These are phyloP conservation scores for Ricinus communis DNA, from an alignment of 345 rosid species.

Conservation along the genomic window DNA sequence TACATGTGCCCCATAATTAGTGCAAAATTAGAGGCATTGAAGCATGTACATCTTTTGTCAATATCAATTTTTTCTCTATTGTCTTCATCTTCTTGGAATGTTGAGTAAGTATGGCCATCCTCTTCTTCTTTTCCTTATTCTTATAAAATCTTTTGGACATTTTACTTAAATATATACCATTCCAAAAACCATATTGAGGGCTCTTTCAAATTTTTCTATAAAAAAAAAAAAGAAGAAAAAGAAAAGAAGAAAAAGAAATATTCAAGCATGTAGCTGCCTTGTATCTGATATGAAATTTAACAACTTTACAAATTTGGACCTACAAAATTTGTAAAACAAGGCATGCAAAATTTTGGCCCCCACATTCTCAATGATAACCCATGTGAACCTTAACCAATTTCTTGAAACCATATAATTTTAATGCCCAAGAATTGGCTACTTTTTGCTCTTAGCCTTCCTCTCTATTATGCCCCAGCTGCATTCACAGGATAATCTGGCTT, in stretches of 20 bases:
- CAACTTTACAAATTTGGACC: too few species aligned
- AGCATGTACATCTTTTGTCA: neutral
- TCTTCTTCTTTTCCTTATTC: too few species aligned
- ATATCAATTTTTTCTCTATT: neutral
- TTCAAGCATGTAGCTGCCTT: too few species aligned
- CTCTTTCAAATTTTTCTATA: too few species aligned
- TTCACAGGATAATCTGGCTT: slow-evolving; percentile 21
- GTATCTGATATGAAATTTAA: too few species aligned
- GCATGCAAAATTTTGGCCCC: neutral
- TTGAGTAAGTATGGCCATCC: neutral
- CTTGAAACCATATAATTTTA: slow-evolving; percentile 4
- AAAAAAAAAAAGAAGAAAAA: too few species aligned
- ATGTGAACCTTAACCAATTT: slow-evolving; percentile 18
- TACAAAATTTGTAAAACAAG: neutral
- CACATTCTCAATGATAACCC: slow-evolving; percentile 16
- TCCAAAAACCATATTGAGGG: too few species aligned
- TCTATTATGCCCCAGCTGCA: slow-evolving; percentile 4
- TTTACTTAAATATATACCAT: too few species aligned
- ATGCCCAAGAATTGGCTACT: slow-evolving; percentile 9
- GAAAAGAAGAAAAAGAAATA: too few species aligned
- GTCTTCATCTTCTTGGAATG: neutral
- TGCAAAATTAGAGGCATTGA: neutral
- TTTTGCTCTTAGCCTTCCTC: slow-evolving; percentile 2
- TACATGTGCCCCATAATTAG: neutral
- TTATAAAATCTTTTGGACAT: too few species aligned